Evolutionary conservation across 805 yeast genomes (phyloP), one percentile per base, ranked within the genome.

Genomic region (Starmerella powellii): DNA sequence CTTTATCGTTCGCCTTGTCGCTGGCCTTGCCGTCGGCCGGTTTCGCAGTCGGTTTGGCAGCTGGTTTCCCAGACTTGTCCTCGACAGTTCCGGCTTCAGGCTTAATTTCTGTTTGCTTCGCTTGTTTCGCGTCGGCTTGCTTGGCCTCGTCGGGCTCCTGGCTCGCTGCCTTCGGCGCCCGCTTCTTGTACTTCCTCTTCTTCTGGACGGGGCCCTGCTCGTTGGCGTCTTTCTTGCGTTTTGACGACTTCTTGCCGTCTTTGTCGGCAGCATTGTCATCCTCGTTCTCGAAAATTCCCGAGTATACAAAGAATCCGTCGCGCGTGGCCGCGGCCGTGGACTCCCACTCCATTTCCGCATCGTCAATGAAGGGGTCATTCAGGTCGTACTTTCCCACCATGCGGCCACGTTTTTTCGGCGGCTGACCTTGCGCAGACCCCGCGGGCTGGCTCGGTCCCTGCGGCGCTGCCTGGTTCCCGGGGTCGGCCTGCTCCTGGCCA

Each of bases 291-390:
- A 88, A 64, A 2, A 94, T 93, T 0, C 99, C 99, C 66, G 86
- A 83, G 61, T 78, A 91, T 0, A 91, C 95, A 52, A 88, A 91
- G 58, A 87, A 91, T 1, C 97, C 98, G 56, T 91, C 97, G 50
- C 81, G 81, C 0, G 95, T 86, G 1, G 88, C 77, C 2, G 88
- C 87, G 8, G 94, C 77, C 55, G 82, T 93, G 59, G 87, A 95
- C 62, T 91, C 98, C 81, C 91, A 81, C 44, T 76, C 72, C 52
- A 86, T 65, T 62, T 91, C 99, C 13, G 84, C 73, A 62, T 91
- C 98, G 63, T 91, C 99, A 45, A 91, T 91, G 56, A 91, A 91
- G 2, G 97, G 98, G 61, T 91, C 99, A 46, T 82, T 78, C 37
- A 74, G 68, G 58, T 91, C 98, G 61, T 91, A 91, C 40, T 43